These are phyloP conservation scores for Cyphellophora attinorum DNA, from an alignment of 2,329 filamentous ascomycete genomes.

Conservation along the genomic window DNA sequence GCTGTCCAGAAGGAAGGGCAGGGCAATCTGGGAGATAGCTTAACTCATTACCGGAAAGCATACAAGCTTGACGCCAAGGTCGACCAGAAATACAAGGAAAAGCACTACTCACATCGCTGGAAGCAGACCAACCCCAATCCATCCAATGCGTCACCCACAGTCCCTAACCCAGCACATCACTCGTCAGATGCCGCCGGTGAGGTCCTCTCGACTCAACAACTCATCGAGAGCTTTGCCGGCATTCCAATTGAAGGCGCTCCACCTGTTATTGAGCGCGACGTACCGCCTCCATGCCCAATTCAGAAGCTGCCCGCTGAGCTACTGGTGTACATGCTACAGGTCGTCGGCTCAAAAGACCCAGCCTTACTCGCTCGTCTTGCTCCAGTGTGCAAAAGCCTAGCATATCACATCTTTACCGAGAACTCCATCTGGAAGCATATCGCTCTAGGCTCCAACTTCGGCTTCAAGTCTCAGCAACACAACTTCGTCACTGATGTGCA, in stretches of 20 bases:
- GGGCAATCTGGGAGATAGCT: constrained; percentile 79
- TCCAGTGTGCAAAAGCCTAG: constrained; percentile 76
- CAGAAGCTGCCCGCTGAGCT: constrained; percentile 73
- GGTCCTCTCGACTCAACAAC: constrained; percentile 49
- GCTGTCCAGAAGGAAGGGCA: constrained; percentile 81
- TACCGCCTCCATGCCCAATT: constrained; percentile 70
- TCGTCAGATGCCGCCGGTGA: constrained; percentile 34
- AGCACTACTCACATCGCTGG: constrained; percentile 66
- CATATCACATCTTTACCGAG: constrained; percentile 75
- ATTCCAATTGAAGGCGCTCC: constrained; percentile 59
- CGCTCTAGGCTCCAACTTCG: constrained; percentile 60
- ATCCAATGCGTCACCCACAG: constrained; percentile 41
- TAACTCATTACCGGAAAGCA: constrained; percentile 79
- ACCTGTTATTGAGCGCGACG: constrained; percentile 61
- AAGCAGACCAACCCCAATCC: constrained; percentile 38
- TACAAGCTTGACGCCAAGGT: constrained; percentile 80
- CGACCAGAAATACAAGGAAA: constrained; percentile 78
- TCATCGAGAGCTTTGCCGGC: constrained; percentile 66
- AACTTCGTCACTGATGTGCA: constrained; percentile 55
- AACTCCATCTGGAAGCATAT: constrained; percentile 78
- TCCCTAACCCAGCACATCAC: constrained; percentile 46
- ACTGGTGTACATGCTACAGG: constrained; percentile 64
- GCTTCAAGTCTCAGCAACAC: constrained; percentile 78
- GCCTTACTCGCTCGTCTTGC: constrained; percentile 66
- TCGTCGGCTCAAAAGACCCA: constrained; percentile 67